Conservation (phyloP, 768 basidiomycete genomes). For the Termitomyces sp. region DNA sequence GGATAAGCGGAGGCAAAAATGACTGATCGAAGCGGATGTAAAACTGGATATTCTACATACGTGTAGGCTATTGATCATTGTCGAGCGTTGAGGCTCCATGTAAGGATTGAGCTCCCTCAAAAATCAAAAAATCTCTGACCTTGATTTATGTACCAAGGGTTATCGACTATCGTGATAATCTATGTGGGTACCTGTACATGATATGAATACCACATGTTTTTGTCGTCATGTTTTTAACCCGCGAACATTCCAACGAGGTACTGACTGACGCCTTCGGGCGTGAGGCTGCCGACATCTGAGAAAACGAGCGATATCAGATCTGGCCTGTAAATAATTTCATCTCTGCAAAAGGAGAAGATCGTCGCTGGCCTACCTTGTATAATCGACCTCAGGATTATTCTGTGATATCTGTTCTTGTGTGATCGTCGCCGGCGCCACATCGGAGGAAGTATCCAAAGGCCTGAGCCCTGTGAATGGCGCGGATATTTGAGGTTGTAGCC, state of each 20-base stretch:
- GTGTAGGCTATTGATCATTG: neutral
- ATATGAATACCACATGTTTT: constrained; percentile 9
- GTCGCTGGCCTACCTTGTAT: constrained; percentile 63
- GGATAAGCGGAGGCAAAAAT: constrained; percentile 5
- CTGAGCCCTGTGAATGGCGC: constrained; percentile 9
- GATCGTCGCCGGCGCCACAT: constrained; percentile 38
- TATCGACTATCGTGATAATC: constrained; percentile 32
- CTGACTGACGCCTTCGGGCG: constrained; percentile 90
- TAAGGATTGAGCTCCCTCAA: neutral
- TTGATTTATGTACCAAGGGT: constrained; percentile 13
- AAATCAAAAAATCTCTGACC: neutral
- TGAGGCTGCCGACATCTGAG: constrained; percentile 89
- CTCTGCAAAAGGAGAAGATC: neutral
- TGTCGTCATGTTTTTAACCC: constrained; percentile 31
- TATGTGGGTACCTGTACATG: constrained; percentile 12
- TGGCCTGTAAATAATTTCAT: constrained; percentile 42
- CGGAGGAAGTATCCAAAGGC: constrained; percentile 17
- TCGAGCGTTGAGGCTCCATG: neutral
- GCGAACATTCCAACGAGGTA: constrained; percentile 95
- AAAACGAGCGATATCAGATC: constrained; percentile 93
- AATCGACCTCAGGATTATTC: constrained; percentile 89
- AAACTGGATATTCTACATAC: neutral
- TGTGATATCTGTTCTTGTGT: constrained; percentile 76
- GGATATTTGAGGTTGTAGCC: constrained; percentile 14
- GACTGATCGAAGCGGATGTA: constrained; percentile 11